phyloP scores from a whole-genome alignment of 768 basidiomycete genomes.

The Leccinum truebloodii region DNA sequence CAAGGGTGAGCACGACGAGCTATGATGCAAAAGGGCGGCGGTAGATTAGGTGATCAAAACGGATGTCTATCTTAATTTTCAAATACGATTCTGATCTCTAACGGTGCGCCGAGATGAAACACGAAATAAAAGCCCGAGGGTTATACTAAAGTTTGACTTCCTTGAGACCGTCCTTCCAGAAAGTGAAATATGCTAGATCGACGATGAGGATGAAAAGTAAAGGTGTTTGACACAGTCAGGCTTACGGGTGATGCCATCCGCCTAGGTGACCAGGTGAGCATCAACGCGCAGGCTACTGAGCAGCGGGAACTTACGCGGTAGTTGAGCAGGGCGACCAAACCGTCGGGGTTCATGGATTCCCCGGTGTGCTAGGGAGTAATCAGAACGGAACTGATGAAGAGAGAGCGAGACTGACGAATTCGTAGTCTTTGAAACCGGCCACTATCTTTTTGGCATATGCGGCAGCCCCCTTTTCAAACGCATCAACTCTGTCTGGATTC shows the following conservation, averaged over 20 bases:
- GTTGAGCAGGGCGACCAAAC: slow-evolving; percentile 93
- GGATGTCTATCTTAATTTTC: slow-evolving; percentile 25
- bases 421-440: slow-evolving; percentile 88
- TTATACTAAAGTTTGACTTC: slow-evolving; percentile 61
- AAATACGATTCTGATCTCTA: slow-evolving; percentile 18
- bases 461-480: slow-evolving; percentile 81
- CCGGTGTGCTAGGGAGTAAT: slow-evolving; percentile 57
- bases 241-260: slow-evolving; percentile 82
- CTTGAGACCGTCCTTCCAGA: slow-evolving; percentile 96
- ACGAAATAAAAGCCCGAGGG: background rate
- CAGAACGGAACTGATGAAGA: background rate
- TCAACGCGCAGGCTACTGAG: background rate
- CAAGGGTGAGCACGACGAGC: slow-evolving; percentile 29
- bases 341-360: slow-evolving; percentile 80
- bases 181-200: slow-evolving; percentile 77
- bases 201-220: slow-evolving; percentile 9
- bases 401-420: slow-evolving; percentile 63
- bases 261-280: slow-evolving; percentile 40
- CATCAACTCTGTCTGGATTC: slow-evolving; percentile 60
- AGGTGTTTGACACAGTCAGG: slow-evolving; percentile 7
- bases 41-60: slow-evolving; percentile 21
- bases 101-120: slow-evolving; percentile 2
- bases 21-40: slow-evolving; percentile 20
- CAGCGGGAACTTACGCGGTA: slow-evolving; percentile 63
- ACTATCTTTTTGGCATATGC: slow-evolving; percentile 87